Base-by-base conservation (phyloP, 106 monocot species). In the Platanthera guangdongensis region DNA sequence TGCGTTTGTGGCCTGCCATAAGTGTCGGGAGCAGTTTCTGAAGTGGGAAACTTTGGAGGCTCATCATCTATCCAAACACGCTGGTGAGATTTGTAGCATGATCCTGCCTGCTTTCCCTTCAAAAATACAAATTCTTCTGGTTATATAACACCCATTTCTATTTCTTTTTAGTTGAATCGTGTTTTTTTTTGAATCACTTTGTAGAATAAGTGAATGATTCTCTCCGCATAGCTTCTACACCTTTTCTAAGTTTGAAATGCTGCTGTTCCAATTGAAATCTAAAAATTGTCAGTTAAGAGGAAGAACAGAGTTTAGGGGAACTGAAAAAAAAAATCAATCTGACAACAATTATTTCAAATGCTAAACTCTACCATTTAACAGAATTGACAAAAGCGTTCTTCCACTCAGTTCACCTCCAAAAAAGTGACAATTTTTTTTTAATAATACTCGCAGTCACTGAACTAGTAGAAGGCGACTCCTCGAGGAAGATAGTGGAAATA, bases 401-500 rank as follows among this genome's bases (percentile, higher is more conserved):
- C 39, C 39, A 39, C 39, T 39, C 39, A 39, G 39, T 39, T 39
- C 39, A 39, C 39, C 39, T 39, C 39, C 2, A 11, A 45, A 45
- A 68, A 7, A 39, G 39, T 51, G 19, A 50, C 3, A 10, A 25
- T 25, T 51, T 21, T 22, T 51, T 19, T 5, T 16, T 51, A 16
- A 51, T 39, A 50, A 6, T 74, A 9, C 74, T 12, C 77, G 60
- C 74, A 97, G 96, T 97, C 39, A 97, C 91, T 21, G 97, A 97
- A 52, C 91, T 97, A 15, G 83, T 78, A 8, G 97, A 97, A 89
- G 97, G 97, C 3, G 97, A 97, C 67, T 97, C 94, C 6, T 94
- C 97, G 0, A 87, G 97, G 52, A 97, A 94, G 84, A 97, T 97
- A 47, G 97, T 97, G 6, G 97, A 97, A 77, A 93, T 97, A 73